A percentile compares a stretch with the other conserved stretches of the same genome.
Conservation (phyloP, 805 yeast genomes). For the Candida verbasci region DNA sequence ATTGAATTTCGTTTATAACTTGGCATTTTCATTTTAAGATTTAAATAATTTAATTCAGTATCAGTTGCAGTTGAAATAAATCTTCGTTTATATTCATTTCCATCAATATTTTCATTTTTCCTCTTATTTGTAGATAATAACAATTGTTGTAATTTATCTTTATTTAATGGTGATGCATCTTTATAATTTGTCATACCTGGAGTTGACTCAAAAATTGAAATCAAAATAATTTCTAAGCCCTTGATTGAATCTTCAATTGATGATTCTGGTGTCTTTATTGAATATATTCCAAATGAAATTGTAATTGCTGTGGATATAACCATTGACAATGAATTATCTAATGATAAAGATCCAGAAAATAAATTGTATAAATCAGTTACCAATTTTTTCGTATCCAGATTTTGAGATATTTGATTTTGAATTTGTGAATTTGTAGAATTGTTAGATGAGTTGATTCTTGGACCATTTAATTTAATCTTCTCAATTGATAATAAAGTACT, state of each 20-base stretch:
- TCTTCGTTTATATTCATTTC: neutral
- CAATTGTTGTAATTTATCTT: constrained; percentile 4
- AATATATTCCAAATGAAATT: constrained; percentile 27
- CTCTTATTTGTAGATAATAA: constrained; percentile 1
- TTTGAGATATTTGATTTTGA: constrained; percentile 9
- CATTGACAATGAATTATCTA: constrained; percentile 30
- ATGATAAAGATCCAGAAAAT: constrained; percentile 25
- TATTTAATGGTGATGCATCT: constrained; percentile 3
- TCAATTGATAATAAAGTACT: constrained; percentile 13
- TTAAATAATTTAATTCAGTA: neutral
- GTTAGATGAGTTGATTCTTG: constrained; percentile 19
- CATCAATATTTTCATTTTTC: neutral
- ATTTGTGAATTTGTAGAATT: neutral
- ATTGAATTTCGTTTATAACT: constrained; percentile 18
- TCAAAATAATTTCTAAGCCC: constrained; percentile 11
- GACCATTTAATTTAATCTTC: constrained; percentile 28
- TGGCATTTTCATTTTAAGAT: constrained; percentile 18
- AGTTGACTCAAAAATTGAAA: constrained; percentile 2
- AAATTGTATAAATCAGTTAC: constrained; percentile 34
- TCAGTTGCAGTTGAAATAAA: neutral
- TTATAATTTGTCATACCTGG: constrained; percentile 5
- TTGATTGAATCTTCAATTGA: constrained; percentile 21
- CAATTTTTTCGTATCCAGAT: constrained; percentile 20
- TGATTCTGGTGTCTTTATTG: constrained; percentile 4
- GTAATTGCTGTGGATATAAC: constrained; percentile 34